These are phyloP conservation scores for Clathrospora elynae DNA, from an alignment of 2,329 filamentous ascomycete genomes.

Conservation along the genomic window DNA sequence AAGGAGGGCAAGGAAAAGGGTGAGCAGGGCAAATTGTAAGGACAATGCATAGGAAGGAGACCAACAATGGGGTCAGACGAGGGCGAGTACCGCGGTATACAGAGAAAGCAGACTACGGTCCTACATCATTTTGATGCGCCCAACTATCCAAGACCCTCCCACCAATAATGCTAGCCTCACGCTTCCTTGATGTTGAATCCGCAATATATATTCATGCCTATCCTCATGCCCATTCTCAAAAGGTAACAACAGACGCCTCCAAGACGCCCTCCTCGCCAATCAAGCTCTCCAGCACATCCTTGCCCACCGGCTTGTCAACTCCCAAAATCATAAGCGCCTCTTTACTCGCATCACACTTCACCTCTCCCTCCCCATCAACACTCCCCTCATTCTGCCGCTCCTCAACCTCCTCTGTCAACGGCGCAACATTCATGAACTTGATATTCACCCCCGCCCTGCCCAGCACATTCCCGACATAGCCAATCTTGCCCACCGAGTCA, in stretches of 20 bases:
- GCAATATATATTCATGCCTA: background rate
- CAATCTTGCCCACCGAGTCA: slow-evolving; percentile 81
- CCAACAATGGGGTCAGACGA: too few relatives aligned
- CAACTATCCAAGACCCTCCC: too few relatives aligned
- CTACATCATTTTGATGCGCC: too few relatives aligned
- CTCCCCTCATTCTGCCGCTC: slow-evolving; percentile 28
- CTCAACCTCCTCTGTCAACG: slow-evolving; percentile 54
- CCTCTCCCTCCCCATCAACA: background rate
- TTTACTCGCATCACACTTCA: slow-evolving; percentile 46
- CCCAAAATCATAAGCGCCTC: slow-evolving; percentile 85
- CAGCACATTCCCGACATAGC: slow-evolving; percentile 72
- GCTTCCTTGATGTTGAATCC: too few relatives aligned
- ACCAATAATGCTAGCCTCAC: too few relatives aligned
- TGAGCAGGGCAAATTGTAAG: slow-evolving; percentile 44
- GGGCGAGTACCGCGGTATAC: too few relatives aligned
- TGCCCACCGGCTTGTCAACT: slow-evolving; percentile 68
- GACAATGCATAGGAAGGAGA: too few relatives aligned
- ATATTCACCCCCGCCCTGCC: slow-evolving; percentile 77
- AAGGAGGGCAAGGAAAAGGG: slow-evolving; percentile 51
- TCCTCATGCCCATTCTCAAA: slow-evolving; percentile 13
- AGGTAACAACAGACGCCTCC: slow-evolving; percentile 59
- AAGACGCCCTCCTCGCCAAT: slow-evolving; percentile 57
- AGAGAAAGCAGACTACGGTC: too few relatives aligned
- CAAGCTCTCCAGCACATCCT: slow-evolving; percentile 58
- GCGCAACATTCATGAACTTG: slow-evolving; percentile 76